These are phyloP conservation scores for Colletotrichum sp. DNA, from an alignment of 2,329 filamentous ascomycete species.

Conservation along the genomic window DNA sequence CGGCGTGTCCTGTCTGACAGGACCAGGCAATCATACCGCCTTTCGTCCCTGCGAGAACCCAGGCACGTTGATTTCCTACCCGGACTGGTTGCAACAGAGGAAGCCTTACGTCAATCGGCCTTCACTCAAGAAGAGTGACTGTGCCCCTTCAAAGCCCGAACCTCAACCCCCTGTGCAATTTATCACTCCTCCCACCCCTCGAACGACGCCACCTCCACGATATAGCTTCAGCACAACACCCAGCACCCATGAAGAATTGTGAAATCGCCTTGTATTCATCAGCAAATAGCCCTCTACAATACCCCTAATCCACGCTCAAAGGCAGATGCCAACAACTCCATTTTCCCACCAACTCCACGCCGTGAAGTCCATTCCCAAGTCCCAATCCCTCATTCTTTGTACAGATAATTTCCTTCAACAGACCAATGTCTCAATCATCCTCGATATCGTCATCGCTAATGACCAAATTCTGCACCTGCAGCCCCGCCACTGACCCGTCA, in stretches of 20 bases:
- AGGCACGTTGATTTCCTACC: accelerated
- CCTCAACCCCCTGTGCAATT: background rate
- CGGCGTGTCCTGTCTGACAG: background rate
- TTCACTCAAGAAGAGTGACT: background rate
- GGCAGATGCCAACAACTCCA: background rate
- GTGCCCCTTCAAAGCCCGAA: background rate
- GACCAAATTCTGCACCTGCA: conserved; percentile 69
- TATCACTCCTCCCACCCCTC: background rate
- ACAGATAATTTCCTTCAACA: background rate
- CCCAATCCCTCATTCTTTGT: background rate
- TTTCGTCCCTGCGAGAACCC: accelerated
- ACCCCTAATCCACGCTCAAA: background rate
- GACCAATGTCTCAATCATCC: conserved; percentile 44
- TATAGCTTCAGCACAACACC: background rate
- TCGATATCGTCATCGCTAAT: conserved; percentile 88
- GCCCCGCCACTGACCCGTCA: conserved; percentile 39
- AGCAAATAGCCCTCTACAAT: background rate
- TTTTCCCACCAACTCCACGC: background rate
- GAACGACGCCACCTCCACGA: background rate
- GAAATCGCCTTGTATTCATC: background rate
- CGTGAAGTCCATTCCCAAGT: background rate
- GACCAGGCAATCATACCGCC: accelerated
- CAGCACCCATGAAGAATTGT: background rate
- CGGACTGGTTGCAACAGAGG: accelerated
- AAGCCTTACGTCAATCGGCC: background rate